Evolutionary conservation across 176 grass and related monocot genomes (phyloP).

Genomic region (Carex kokanica): DNA sequence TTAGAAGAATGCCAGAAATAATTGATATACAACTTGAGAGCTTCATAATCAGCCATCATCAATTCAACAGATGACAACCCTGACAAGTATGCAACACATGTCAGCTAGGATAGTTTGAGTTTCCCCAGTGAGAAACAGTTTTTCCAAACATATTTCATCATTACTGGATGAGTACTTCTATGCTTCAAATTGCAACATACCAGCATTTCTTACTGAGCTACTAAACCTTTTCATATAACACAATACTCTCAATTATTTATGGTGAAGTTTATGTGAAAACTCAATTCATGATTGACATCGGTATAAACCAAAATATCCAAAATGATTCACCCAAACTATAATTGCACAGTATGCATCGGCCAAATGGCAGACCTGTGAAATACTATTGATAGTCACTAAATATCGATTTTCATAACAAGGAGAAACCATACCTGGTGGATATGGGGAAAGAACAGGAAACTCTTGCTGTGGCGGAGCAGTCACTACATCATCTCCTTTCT

Average conservation of each 20-base stretch:
- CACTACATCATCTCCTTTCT: not conserved
- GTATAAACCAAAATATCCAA: not conserved
- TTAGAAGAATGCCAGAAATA: constrained; percentile 37
- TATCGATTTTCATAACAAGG: not conserved
- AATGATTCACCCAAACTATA: not conserved
- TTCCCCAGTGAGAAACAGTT: not conserved
- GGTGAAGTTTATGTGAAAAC: constrained; percentile 30
- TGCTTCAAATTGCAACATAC: constrained; percentile 18
- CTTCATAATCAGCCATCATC: constrained; percentile 79
- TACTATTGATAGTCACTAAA: constrained; percentile 21
- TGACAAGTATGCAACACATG: constrained; percentile 21
- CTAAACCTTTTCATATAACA: not conserved
- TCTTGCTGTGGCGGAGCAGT: not conserved
- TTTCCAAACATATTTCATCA: constrained; percentile 5
- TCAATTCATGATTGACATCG: not conserved
- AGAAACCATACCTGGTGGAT: constrained; percentile 50
- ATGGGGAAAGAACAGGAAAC: constrained; percentile 39
- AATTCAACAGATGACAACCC: constrained; percentile 76
- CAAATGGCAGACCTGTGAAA: constrained; percentile 1
- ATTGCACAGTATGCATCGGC: not conserved
- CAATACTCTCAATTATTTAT: not conserved
- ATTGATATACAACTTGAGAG: constrained; percentile 64
- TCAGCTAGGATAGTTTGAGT: not conserved
- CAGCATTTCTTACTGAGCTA: constrained; percentile 24
- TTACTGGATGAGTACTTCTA: not conserved